Base-by-base conservation (phyloP, 1,139 yeast genomes). In the Geotrichum histeridarum region DNA sequence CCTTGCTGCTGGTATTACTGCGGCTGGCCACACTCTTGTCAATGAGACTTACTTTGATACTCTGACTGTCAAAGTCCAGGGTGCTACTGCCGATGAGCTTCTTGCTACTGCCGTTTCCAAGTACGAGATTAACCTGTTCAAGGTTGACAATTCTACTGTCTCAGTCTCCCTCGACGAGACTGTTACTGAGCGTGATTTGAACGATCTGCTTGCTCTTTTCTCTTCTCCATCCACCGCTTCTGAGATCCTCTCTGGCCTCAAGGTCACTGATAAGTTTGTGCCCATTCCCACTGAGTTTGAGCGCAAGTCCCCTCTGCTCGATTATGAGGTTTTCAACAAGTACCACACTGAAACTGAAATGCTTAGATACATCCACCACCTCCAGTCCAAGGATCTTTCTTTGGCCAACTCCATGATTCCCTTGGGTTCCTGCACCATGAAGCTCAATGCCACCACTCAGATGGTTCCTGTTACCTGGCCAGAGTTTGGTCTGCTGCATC, bases 371-470 rank as follows among this genome's bases (percentile, higher is more conserved):
- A 76, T 93, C 65, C 94, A 89, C 68, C 79, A 81, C 60, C 77
- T 93, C 58, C 98, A 93, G 73, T 76, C 84, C 57, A 89, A 86
- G 73, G 99, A 93, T 73, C 77, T 93, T 61, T 91, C 98, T 0
- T 77, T 93, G 60, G 96, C 98, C 31, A 87, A 90, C 68, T 87
- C 97, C 12, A 93, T 93, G 99, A 93, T 93, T 60, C 95, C 98
- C 42, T 79, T 93, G 61, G 99, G 99, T 37, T 89, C 96, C 8
- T 93, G 99, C 76, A 93, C 99, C 37, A 93, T 93, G 99, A 93
- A 93, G 72, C 79, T 93, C 66, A 93, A 93, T 68, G 86, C 96
- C 52, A 91, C 98, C 1, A 95, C 90, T 14, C 94, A 89, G 70
- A 93, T 93, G 98, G 81, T 82, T 61, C 91, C 98, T 46, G 78